Evolutionary conservation across 2,329 filamentous ascomycete species (phyloP).

Genomic region (Colletotrichum simmondsii): DNA sequence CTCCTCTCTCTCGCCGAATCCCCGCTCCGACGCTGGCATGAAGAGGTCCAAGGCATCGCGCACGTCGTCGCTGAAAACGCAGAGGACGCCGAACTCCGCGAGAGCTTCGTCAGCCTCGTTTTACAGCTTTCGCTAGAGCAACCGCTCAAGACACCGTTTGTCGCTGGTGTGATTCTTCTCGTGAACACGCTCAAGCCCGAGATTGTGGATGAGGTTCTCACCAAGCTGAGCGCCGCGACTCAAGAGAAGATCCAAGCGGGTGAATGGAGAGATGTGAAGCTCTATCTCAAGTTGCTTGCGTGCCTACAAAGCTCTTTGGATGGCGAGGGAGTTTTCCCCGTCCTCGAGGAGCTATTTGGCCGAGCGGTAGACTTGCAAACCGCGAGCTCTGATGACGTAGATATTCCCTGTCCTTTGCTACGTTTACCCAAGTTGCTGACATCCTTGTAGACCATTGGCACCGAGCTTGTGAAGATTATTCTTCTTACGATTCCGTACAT

Average conservation of each 20-base stretch:
- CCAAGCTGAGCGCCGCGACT: slow-evolving; percentile 67
- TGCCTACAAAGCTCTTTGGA: slow-evolving; percentile 84
- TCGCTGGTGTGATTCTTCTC: slow-evolving; percentile 84
- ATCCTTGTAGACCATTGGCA: slow-evolving; percentile 67
- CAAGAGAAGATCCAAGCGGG: slow-evolving; percentile 78
- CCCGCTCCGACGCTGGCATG: slow-evolving; percentile 79
- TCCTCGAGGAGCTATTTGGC: slow-evolving; percentile 90
- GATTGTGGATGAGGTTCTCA: slow-evolving; percentile 77
- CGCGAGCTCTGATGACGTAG: slow-evolving; percentile 89
- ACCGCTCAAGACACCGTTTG: slow-evolving; percentile 96
- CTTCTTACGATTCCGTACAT: slow-evolving; percentile 93
- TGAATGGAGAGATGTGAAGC: slow-evolving; percentile 91
- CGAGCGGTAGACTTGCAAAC: slow-evolving; percentile 94
- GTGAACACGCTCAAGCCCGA: slow-evolving; percentile 83
- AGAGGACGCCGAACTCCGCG: slow-evolving; percentile 83
- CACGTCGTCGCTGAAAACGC: slow-evolving; percentile 84
- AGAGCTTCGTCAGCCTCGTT: slow-evolving; percentile 77
- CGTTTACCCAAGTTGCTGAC: not conserved
- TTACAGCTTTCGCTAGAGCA: slow-evolving; percentile 87
- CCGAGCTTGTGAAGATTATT: slow-evolving; percentile 97
- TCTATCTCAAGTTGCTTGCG: slow-evolving; percentile 88
- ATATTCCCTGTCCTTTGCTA: slow-evolving; percentile 41
- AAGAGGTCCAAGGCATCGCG: slow-evolving; percentile 80
- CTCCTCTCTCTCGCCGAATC: slow-evolving; percentile 85
- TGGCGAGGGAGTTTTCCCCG: slow-evolving; percentile 84